Percentiles rank a stretch among this genome's conserved stretches.
These are phyloP conservation scores for Coniferiporia weirii DNA, from an alignment of 1,284 basidiomycete species.

Conservation along the genomic window DNA sequence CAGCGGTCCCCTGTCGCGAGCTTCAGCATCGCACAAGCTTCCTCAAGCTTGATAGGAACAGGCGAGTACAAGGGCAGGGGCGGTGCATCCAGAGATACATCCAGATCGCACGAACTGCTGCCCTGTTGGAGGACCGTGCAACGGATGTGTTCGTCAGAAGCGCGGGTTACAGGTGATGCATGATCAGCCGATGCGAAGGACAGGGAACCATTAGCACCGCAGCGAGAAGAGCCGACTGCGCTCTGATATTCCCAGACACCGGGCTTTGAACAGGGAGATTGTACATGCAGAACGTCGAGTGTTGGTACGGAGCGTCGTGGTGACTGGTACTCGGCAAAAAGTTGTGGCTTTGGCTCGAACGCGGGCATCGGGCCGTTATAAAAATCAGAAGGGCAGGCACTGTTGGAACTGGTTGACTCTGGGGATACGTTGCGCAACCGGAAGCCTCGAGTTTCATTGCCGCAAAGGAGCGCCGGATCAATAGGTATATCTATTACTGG, in stretches of 20 bases:
- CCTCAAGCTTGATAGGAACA: conserved; percentile 8
- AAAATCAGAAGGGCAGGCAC: neutral
- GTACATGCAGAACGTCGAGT: neutral
- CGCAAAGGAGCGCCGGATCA: conserved; percentile 9
- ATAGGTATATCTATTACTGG: conserved; percentile 3
- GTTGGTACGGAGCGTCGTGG: neutral
- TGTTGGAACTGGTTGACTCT: neutral
- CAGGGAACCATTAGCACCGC: neutral
- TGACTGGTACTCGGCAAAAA: too few species aligned
- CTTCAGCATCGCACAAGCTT: conserved; percentile 9
- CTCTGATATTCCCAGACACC: neutral
- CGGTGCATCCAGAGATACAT: neutral
- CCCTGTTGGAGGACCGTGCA: neutral
- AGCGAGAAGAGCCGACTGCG: neutral
- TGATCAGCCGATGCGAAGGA: conserved; percentile 1
- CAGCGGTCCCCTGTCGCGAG: neutral
- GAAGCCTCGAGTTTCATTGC: too few species aligned
- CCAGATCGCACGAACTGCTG: neutral
- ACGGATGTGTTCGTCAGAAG: neutral
- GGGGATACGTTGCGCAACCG: too few species aligned
- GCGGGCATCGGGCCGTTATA: neutral
- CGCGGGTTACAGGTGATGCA: neutral
- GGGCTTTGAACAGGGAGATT: neutral
- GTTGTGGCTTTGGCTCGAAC: neutral
- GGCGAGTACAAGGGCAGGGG: conserved; percentile 11